Conservation (phyloP, 257 asterid species). For the Ballota nigra region DNA sequence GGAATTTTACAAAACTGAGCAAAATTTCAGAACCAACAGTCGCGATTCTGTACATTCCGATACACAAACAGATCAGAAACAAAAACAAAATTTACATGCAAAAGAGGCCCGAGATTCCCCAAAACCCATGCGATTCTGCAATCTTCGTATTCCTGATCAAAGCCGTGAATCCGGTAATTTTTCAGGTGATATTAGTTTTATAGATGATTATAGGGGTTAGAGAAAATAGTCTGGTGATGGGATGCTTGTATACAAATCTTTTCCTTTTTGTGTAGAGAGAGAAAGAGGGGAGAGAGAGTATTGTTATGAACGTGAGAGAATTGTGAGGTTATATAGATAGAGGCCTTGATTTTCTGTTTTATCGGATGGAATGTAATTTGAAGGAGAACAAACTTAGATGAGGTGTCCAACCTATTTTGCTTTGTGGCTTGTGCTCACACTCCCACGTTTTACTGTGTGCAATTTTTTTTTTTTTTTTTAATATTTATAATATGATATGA, state of each 20-base stretch:
- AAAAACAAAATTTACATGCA: slow-evolving; percentile 45
- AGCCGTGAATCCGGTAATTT: slow-evolving; percentile 35
- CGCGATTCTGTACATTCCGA: slow-evolving; percentile 47
- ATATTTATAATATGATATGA: too few relatives aligned
- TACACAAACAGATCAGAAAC: slow-evolving; percentile 52
- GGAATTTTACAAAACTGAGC: slow-evolving; percentile 22
- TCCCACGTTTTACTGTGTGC: slow-evolving; percentile 24
- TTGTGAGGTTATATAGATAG: slow-evolving; percentile 27
- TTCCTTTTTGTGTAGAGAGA: background rate
- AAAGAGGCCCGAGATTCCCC: slow-evolving; percentile 46
- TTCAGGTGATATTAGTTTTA: slow-evolving; percentile 26
- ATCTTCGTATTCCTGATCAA: slow-evolving; percentile 37
- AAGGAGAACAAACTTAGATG: slow-evolving; percentile 37
- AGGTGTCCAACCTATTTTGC: slow-evolving; percentile 50
- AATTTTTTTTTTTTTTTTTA: background rate
- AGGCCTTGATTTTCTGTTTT: slow-evolving; percentile 44
- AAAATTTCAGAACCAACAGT: slow-evolving; percentile 20
- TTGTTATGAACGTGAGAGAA: slow-evolving; percentile 32
- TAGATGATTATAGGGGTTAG: slow-evolving; percentile 26
- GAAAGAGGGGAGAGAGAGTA: slow-evolving; percentile 21
- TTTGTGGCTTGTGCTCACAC: slow-evolving; percentile 28
- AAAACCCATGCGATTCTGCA: slow-evolving; percentile 52
- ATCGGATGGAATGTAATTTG: slow-evolving; percentile 40
- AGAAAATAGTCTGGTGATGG: slow-evolving; percentile 32
- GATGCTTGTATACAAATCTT: slow-evolving; percentile 29